A percentile compares a stretch with the other conserved stretches of the same genome.
phyloP scores from a whole-genome alignment of 108 stramenopile species.

The Nannochloropsis oceanica region DNA sequence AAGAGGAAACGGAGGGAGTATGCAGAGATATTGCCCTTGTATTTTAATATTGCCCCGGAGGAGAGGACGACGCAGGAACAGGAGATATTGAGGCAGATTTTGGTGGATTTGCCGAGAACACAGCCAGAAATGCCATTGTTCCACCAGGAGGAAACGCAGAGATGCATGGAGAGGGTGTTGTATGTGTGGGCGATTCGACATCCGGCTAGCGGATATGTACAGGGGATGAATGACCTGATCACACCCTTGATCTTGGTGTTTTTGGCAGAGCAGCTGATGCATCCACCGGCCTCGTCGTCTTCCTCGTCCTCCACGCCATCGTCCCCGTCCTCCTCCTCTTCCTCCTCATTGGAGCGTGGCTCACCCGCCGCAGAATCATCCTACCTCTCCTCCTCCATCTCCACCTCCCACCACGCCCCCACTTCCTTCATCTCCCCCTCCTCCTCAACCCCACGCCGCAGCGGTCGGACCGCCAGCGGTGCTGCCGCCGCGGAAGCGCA shows the following conservation, averaged over 20 bases:
- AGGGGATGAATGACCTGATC: constrained; percentile 90
- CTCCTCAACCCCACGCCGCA: neutral
- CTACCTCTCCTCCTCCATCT: neutral
- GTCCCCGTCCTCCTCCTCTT: neutral
- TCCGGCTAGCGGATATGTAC: constrained; percentile 83
- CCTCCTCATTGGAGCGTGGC: neutral
- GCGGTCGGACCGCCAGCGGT: neutral
- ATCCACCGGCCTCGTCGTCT: neutral
- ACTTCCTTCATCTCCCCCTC: neutral
- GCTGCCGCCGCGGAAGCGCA: neutral
- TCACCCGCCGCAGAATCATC: neutral
- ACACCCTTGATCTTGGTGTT: constrained; percentile 80
- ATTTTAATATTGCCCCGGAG: constrained; percentile 22
- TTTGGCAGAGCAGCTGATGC: constrained; percentile 54
- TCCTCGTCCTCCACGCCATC: neutral
- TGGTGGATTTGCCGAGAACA: constrained; percentile 93
- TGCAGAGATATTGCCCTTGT: constrained; percentile 21
- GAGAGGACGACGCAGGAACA: constrained; percentile 66
- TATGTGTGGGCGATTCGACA: constrained; percentile 91
- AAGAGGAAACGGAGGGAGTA: constrained; percentile 37
- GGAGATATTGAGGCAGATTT: constrained; percentile 75
- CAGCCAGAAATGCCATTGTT: constrained; percentile 76
- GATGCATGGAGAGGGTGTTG: constrained; percentile 57
- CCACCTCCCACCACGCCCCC: neutral
- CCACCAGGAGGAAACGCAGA: constrained; percentile 58